These are phyloP conservation scores for Trichoderma sp. DNA, from an alignment of 2,329 filamentous ascomycete species.

Conservation along the genomic window DNA sequence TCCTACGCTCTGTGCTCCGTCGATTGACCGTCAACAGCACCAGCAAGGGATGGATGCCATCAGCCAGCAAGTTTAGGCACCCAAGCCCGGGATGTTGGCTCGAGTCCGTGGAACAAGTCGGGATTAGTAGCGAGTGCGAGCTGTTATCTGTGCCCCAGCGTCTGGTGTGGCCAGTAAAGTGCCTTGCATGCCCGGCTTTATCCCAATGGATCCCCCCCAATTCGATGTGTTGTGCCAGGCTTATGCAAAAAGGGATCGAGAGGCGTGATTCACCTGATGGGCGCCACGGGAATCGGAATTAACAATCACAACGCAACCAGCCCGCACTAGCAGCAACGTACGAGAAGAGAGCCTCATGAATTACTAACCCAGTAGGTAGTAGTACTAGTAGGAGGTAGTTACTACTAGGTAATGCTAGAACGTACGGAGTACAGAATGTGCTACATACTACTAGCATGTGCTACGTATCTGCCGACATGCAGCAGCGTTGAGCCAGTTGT, in stretches of 20 bases:
- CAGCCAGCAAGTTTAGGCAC: neutral
- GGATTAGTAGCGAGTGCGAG: constrained; percentile 2
- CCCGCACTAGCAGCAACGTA: neutral
- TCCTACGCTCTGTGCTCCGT: neutral
- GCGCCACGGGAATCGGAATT: neutral
- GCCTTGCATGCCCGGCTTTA: constrained; percentile 14
- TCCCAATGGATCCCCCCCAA: no score
- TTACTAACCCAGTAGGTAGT: neutral
- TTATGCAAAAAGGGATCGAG: neutral
- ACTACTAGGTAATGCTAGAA: neutral
- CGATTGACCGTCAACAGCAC: neutral
- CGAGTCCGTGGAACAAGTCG: constrained; percentile 3
- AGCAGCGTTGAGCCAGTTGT: neutral
- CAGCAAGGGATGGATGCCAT: neutral
- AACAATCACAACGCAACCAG: neutral
- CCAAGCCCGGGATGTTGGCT: neutral
- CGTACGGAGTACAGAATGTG: neutral
- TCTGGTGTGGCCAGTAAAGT: constrained; percentile 3
- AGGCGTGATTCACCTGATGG: neutral
- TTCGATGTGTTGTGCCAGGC: neutral
- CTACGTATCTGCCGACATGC: neutral
- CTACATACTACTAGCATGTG: neutral
- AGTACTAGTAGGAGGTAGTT: neutral
- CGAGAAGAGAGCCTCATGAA: neutral
- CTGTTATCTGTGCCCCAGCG: neutral